Percentiles rank a stretch among this genome's conserved stretches.
Conservation (phyloP, 257 asterid genomes). For the Euphrasia confusa region DNA sequence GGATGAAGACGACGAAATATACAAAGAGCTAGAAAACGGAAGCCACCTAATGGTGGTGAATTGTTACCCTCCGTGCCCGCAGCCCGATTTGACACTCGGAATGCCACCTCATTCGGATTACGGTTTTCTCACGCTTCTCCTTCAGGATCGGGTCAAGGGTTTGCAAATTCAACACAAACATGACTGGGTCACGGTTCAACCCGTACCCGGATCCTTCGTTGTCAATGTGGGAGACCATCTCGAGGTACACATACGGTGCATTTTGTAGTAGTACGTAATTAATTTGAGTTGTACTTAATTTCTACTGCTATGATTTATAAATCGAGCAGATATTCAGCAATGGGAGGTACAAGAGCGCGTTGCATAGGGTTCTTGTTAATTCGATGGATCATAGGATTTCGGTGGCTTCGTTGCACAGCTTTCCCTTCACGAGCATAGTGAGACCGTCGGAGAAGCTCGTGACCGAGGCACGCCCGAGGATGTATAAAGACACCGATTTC, state of each 20-base stretch:
- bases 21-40: slow-evolving; percentile 62
- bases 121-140: slow-evolving; percentile 77
- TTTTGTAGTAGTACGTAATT: too few relatives aligned
- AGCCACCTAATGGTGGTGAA: slow-evolving; percentile 83
- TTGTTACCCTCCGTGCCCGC: slow-evolving; percentile 84
- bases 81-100: slow-evolving; percentile 83
- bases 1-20: slow-evolving; percentile 25
- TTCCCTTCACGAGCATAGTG: slow-evolving; percentile 53
- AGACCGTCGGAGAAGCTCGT: slow-evolving; percentile 51
- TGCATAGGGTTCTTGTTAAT: slow-evolving; percentile 74
- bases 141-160: slow-evolving; percentile 80
- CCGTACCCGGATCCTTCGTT: slow-evolving; percentile 77
- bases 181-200: slow-evolving; percentile 63
- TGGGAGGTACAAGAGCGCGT: slow-evolving; percentile 74
- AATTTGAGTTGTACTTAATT: too few relatives aligned
- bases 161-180: slow-evolving; percentile 49
- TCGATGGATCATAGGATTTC: slow-evolving; percentile 47
- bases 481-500: slow-evolving; percentile 64
- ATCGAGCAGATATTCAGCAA: slow-evolving; percentile 72
- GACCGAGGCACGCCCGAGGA: slow-evolving; percentile 47
- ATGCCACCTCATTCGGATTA: slow-evolving; percentile 94
- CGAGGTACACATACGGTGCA: slow-evolving; percentile 42
- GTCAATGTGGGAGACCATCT: slow-evolving; percentile 96
- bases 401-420: slow-evolving; percentile 74
- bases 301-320: not conserved